Evolutionary conservation across 768 basidiomycete species (phyloP), one percentile per base, ranked within the genome.

Genomic region (Pleurotus salmoneostramineus): DNA sequence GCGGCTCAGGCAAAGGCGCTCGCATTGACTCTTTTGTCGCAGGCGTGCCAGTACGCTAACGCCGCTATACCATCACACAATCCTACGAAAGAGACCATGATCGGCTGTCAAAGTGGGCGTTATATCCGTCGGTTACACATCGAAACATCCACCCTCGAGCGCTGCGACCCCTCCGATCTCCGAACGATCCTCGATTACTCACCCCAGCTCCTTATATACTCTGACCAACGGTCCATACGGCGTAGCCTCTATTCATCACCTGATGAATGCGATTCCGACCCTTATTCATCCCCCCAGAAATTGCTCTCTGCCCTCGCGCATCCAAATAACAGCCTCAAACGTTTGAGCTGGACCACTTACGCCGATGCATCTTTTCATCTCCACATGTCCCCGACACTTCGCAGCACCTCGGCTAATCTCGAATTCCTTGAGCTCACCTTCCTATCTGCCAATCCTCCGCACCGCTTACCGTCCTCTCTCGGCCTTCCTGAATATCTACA

Each of bases 261-360:
- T 27, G 52, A 36, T 42, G 74, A 79, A 27, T 72, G 78, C 17
- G 71, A 75, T 51, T 72, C 69, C 34, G 75, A 80, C 48, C 73
- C 76, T 6, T 68, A 75, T 36, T 77, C 75, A 59, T 79, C 80
- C n/a, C 79, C 81, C 3, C 78, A 84, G 54, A 78, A 80, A 56
- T 75, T 90, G 51, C 78, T 89, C 8, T 77, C 76, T 7, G 78
- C 83, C 8, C 80, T 90, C 60, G 82, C 77, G 48, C 82, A 72
- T 47, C 81, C 82, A 12, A 74, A 77, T 45, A 80, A 77, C 61
- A 70, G 72, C 46, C 74, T 91, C 36, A 79, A 82, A 3, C 73
- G 83, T 32, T 73, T 91, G 11, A 83, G 82, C 27, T 88, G 87
- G 80, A 90, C 88, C 36, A 88, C 83, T 64, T 91, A 91, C 63